These are phyloP conservation scores for Oidiodendron maius DNA, from an alignment of 495 filamentous ascomycete genomes.

Conservation along the genomic window DNA sequence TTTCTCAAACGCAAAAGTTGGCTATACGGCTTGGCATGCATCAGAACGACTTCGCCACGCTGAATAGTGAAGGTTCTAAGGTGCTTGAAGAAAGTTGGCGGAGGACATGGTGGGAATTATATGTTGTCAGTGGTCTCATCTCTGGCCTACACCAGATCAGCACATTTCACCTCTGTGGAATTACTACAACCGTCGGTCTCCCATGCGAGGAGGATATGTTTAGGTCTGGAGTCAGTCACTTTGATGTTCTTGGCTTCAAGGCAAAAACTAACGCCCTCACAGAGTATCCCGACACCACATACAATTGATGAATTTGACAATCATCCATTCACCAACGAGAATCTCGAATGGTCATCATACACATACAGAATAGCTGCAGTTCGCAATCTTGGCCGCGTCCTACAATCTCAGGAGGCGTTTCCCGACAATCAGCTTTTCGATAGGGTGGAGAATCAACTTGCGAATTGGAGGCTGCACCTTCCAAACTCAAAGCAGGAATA, in stretches of 20 bases:
- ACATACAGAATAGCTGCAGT: conserved; percentile 71
- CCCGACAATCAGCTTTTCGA: conserved; percentile 37
- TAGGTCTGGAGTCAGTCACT: conserved; percentile 48
- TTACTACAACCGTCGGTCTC: conserved; percentile 53
- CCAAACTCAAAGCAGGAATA: conserved; percentile 67
- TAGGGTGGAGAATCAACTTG: conserved; percentile 67
- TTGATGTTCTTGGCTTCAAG: background rate
- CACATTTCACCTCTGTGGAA: conserved; percentile 49
- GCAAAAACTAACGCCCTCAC: conserved; percentile 30
- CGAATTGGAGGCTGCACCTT: conserved; percentile 78
- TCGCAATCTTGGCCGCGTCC: conserved; percentile 68
- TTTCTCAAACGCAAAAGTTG: conserved; percentile 59
- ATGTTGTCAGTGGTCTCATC: conserved; percentile 67
- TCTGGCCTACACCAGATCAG: conserved; percentile 50
- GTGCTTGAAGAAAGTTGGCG: conserved; percentile 67
- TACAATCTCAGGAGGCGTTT: conserved; percentile 46
- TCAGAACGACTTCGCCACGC: conserved; percentile 43
- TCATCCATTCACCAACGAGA: conserved; percentile 51
- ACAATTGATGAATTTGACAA: conserved; percentile 68
- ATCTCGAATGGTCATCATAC: conserved; percentile 67
- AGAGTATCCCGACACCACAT: conserved; percentile 57
- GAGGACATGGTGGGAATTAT: conserved; percentile 93
- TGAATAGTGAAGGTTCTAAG: conserved; percentile 37
- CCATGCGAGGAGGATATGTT: conserved; percentile 76
- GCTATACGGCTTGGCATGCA: conserved; percentile 75